Evolutionary conservation across 495 filamentous ascomycete genomes (phyloP), one percentile per base, ranked within the genome.

Genomic region (Penicillium antarcticum): DNA sequence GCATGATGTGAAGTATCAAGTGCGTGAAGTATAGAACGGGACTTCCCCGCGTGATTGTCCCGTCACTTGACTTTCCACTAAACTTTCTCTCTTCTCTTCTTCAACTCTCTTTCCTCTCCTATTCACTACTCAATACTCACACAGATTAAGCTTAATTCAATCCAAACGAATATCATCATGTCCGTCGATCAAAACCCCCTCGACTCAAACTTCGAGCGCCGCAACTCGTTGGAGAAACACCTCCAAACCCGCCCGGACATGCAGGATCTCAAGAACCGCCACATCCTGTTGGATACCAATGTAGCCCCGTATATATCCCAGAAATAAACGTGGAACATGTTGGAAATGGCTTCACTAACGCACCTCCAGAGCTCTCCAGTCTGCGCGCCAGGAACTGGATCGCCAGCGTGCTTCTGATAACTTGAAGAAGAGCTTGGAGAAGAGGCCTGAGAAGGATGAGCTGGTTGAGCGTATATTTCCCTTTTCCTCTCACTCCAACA

Each of bases 171-270:
- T 41, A 33, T 53, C 55, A 69, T 12, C 38, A 68, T 71, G 66
- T 56, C 50, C 16, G 57, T 75, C 59, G 72, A 77, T 59, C 59
- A 72, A 17, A 66, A 67, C 42, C 61, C 73, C 37, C 59, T 73
- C 51, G 48, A 58, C 87, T 46, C 73, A 80, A 29, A 7, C 26
- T 9, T 29, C 52, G 84, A 84, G 57, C 86, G 91, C 58, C 88
- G 88, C 69, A 86, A 95, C 73, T 91, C 87, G n/a, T 82, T 96
- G 26, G 89, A 94, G 71, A 89, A 87, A 59, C 88, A 92, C 60
- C 80, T 95, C 50, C 81, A 86, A 62, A 81, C 81, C 48, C 87
- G 91, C 33, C 91, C 91, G 10, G 87, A 91, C 17, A 76, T 82
- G 36, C 75, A 91, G 61, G 90, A 96, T 52, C 83, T 96, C 44